phyloP scores from a whole-genome alignment of 768 basidiomycete species.

The Pseudohyphozyma bogoriensis region DNA sequence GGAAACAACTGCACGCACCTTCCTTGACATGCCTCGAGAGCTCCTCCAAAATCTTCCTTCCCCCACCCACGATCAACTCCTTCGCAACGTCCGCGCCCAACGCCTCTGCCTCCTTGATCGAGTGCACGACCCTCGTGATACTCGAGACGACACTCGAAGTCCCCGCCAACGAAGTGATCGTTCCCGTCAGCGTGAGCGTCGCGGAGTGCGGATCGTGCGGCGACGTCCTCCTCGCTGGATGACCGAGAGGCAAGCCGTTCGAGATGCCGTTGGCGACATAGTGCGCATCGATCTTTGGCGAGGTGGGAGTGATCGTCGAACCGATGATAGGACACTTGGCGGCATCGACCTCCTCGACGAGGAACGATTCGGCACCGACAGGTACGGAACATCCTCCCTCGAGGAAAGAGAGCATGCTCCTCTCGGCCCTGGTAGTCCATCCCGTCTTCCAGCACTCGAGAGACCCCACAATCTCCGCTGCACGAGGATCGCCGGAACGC shows the following conservation, averaged over 20 bases:
- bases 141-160: constrained; percentile 58
- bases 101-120: constrained; percentile 53
- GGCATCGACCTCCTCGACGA: neutral
- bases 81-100: constrained; percentile 59
- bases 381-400: constrained; percentile 98
- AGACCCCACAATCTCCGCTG: constrained; percentile 56
- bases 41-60: constrained; percentile 66
- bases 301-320: neutral
- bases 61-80: constrained; percentile 58
- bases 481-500: constrained; percentile 44
- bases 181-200: constrained; percentile 58
- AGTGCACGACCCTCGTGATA: constrained; percentile 47
- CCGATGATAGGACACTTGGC: neutral
- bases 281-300: neutral
- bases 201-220: constrained; percentile 12
- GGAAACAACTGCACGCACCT: too few relatives aligned
- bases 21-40: constrained; percentile 46
- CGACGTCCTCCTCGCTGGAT: neutral
- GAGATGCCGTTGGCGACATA: neutral
- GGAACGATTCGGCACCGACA: constrained; percentile 62
- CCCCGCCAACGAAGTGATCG: constrained; percentile 76
- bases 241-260: neutral
- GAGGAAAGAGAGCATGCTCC: constrained; percentile 70
- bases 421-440: constrained; percentile 71
- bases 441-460: constrained; percentile 68